phyloP scores from a whole-genome alignment of 2,329 filamentous ascomycete species.

The Penicillium sp. region DNA sequence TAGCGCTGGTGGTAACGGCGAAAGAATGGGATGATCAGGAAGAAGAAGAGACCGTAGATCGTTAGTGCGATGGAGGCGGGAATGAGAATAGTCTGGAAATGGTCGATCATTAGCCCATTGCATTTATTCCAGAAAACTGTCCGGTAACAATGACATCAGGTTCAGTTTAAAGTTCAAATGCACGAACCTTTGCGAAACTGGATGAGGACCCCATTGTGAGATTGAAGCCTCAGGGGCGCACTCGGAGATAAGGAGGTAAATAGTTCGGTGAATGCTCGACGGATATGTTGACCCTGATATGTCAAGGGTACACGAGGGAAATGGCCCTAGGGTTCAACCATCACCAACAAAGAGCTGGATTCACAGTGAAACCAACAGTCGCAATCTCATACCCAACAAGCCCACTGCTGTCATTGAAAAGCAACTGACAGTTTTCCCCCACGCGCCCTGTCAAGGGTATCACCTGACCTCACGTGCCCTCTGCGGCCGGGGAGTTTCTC shows the following conservation, averaged over 20 bases:
- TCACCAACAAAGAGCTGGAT: no score
- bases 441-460: neutral
- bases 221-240: neutral
- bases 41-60: conserved; percentile 61
- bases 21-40: conserved; percentile 62
- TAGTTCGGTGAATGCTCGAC: no score
- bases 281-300: no score
- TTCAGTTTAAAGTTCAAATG: neutral
- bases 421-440: conserved; percentile 1
- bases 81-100: conserved; percentile 58
- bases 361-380: no score
- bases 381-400: neutral
- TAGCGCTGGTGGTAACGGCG: conserved; percentile 65
- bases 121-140: neutral
- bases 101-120: conserved; percentile 5
- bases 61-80: conserved; percentile 65
- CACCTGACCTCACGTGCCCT: conserved; percentile 15
- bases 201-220: conserved; percentile 27
- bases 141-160: neutral
- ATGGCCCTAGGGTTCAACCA: no score
- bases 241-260: neutral
- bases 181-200: conserved; percentile 29
- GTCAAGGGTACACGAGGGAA: no score
- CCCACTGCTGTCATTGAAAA: neutral
- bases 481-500: conserved; percentile 17